phyloP scores from a whole-genome alignment of 345 rosid species.

The Raphanus sativus region DNA sequence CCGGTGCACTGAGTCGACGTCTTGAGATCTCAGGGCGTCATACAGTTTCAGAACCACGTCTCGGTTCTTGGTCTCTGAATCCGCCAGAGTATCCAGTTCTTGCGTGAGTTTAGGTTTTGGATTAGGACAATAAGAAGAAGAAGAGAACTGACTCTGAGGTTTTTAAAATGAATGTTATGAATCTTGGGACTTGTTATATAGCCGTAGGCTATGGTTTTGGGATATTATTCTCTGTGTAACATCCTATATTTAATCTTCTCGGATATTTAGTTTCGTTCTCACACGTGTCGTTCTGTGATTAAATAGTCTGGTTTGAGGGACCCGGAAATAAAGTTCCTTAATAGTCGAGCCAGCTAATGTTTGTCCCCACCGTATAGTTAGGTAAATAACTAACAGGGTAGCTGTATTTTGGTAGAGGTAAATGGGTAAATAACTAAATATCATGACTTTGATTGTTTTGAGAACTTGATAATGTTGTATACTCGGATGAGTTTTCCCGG shows the following conservation, averaged over 20 bases:
- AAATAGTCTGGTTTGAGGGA: background rate
- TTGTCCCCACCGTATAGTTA: slow-evolving; percentile 19
- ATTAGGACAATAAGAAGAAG: slow-evolving; percentile 3
- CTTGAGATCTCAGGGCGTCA: slow-evolving; percentile 73
- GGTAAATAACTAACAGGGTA: slow-evolving; percentile 17
- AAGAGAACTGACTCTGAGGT: background rate
- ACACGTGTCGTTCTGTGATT: background rate
- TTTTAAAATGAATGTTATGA: background rate
- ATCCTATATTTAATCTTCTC: slow-evolving; percentile 12
- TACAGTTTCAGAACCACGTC: slow-evolving; percentile 84
- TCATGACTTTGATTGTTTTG: slow-evolving; percentile 3
- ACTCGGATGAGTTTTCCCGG: background rate
- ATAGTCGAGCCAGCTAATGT: slow-evolving; percentile 25
- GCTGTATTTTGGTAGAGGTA: background rate
- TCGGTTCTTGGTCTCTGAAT: slow-evolving; percentile 55
- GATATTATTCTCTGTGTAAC: slow-evolving; percentile 12
- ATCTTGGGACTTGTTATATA: slow-evolving; percentile 19
- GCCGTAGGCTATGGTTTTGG: slow-evolving; percentile 8
- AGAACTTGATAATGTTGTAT: background rate
- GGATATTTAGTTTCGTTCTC: background rate
- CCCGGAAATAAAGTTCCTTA: background rate
- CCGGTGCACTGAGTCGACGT: slow-evolving; percentile 74
- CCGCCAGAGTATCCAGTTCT: slow-evolving; percentile 87
- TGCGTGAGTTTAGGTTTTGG: slow-evolving; percentile 17
- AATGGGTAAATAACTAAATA: background rate